Base-by-base conservation (phyloP, 2,329 filamentous ascomycete species). In the Colletotrichum caudatum region DNA sequence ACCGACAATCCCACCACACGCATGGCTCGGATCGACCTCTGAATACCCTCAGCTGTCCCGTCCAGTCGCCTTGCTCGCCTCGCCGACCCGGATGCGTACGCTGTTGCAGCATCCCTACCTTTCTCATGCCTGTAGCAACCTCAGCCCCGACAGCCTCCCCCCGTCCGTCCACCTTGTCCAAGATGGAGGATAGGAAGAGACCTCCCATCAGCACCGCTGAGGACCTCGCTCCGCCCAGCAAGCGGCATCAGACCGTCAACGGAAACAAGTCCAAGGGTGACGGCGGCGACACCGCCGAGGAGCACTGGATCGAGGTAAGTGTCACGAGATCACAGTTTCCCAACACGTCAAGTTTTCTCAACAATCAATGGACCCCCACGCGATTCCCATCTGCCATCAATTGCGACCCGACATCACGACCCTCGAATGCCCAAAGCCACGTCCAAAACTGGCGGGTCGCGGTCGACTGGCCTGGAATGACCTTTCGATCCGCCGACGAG, bases 171-270 rank as follows among this genome's bases (percentile, higher is more conserved):
- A 91, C 91, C 88, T 88, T 93, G 85, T 87, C 91, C 87, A 97
- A 96, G 90, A 99, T 98, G 95, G 96, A 99, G 89, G 96, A 98
- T 87, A 94, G 96, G 90, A 99, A 99, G 90, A 91, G 96, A 90
- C 93, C 94, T 80, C 93, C 94, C 80, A 89, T 92, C 77, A 88
- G 90, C 83, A 93, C 92, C 80, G 86, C 90, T 78, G 93, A 96
- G 82, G 94, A 98, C 77, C 86, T 93, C 79, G 93, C 93, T 75
- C 95, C 95, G 76, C 95, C 95, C 29, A 93, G 91, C 80, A 99
- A 98, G 88, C 92, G 94, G 83, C 93, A 97, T 82, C 70, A 73
- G 54, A 93, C 94, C 67, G 89, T 95, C 75, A 98, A 97, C 86
- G 94, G 94, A 74, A 87, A 84, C 78, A 89, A 88, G 76, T 80